These are phyloP conservation scores for Gossypium trilobum DNA, from an alignment of 441 rosid species.

Conservation along the genomic window DNA sequence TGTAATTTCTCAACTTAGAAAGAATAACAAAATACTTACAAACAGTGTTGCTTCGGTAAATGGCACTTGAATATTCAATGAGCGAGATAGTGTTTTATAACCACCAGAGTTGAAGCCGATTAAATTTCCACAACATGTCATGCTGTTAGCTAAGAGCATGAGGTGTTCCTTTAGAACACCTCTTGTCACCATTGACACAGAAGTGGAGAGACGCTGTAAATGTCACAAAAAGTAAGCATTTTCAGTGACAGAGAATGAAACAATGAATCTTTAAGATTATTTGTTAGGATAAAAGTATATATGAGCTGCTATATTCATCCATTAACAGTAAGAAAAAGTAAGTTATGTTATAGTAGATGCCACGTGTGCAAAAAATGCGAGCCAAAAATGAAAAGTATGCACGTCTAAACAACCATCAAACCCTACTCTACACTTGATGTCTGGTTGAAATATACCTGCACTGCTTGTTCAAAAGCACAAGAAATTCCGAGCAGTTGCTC, in stretches of 20 bases:
- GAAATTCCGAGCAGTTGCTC: constrained; percentile 83
- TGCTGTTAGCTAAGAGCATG: constrained; percentile 73
- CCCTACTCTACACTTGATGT: neutral
- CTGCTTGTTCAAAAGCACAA: constrained; percentile 83
- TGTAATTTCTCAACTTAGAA: constrained; percentile 8
- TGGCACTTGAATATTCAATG: constrained; percentile 79
- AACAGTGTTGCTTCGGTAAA: constrained; percentile 89
- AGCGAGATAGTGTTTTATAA: constrained; percentile 57
- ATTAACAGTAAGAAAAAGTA: neutral
- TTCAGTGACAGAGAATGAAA: neutral
- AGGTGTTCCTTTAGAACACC: constrained; percentile 88
- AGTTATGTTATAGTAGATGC: neutral
- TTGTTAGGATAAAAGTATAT: neutral
- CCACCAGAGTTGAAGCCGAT: constrained; percentile 87
- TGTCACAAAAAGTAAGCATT: constrained; percentile 11
- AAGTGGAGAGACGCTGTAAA: constrained; percentile 82
- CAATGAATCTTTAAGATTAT: neutral
- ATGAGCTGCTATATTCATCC: neutral
- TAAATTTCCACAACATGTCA: constrained; percentile 82
- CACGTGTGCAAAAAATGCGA: neutral
- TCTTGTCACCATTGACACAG: constrained; percentile 72
- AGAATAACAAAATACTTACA: constrained; percentile 40
- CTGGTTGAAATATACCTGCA: constrained; percentile 42
- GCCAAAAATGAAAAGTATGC: constrained; percentile 2
- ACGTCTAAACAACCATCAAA: neutral